Percentiles rank a stretch among this genome's conserved stretches.
These are phyloP conservation scores for Allomyces macrogynus DNA, from an alignment of 192 early-diverging fungal species.

Conservation along the genomic window DNA sequence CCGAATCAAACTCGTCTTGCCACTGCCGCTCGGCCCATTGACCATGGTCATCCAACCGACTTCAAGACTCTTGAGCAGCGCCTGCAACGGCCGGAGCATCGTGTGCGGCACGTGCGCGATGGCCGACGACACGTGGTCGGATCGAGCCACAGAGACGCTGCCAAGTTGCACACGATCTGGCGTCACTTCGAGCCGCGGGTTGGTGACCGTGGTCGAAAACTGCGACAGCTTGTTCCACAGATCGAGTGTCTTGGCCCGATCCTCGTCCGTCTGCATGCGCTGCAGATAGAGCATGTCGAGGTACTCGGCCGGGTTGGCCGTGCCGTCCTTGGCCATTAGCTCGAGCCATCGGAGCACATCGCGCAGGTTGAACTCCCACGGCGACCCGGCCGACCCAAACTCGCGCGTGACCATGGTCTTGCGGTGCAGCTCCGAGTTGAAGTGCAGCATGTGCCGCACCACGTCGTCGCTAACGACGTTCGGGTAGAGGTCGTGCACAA, in stretches of 20 bases:
- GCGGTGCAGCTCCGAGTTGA: slow-evolving; percentile 69
- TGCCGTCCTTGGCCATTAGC: slow-evolving; percentile 33
- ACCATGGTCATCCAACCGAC: slow-evolving; percentile 82
- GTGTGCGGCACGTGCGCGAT: slow-evolving; percentile 42
- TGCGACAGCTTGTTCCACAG: slow-evolving; percentile 37
- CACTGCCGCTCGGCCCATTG: slow-evolving; percentile 59
- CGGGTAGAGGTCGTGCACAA: slow-evolving; percentile 35
- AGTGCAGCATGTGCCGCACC: slow-evolving; percentile 43
- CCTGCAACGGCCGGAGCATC: slow-evolving; percentile 43
- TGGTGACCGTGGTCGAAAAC: background rate
- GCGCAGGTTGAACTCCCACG: slow-evolving; percentile 99
- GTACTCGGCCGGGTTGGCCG: slow-evolving; percentile 37
- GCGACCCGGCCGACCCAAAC: slow-evolving; percentile 58
- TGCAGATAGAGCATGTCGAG: slow-evolving; percentile 73
- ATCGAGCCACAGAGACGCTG: slow-evolving; percentile 32
- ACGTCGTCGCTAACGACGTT: slow-evolving; percentile 20
- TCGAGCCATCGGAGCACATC: slow-evolving; percentile 91
- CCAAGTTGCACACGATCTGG: slow-evolving; percentile 35
- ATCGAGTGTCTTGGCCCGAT: slow-evolving; percentile 35
- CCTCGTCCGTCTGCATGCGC: slow-evolving; percentile 63
- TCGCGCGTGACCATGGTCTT: slow-evolving; percentile 55
- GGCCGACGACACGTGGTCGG: slow-evolving; percentile 12
- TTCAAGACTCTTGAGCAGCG: slow-evolving; percentile 69
- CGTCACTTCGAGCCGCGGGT: slow-evolving; percentile 19
- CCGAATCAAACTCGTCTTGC: slow-evolving; percentile 75